Base-by-base conservation (phyloP, 192 early-diverging fungal species). In the Diversispora epigaea region DNA sequence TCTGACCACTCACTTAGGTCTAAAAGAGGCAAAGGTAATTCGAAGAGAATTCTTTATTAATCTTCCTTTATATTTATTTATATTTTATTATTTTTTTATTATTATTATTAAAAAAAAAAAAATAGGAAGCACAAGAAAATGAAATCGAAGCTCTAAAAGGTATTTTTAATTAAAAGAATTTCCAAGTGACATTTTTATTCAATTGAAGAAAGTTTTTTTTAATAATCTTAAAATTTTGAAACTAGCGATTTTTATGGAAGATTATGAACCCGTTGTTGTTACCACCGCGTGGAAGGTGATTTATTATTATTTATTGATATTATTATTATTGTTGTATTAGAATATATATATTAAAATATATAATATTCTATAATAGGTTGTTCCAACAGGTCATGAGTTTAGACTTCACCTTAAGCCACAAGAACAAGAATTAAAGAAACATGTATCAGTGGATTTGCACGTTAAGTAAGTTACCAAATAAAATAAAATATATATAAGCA, bases 91-190 rank as follows among this genome's bases (percentile, higher is more conserved):
- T 54, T 1, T 17, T 14, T 11, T 4, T 17, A 7, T 54, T 54
- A 50, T 54, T 54, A 11, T 17, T 4, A 15, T 10, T 11, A n/a
- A n/a, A n/a, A n/a, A n/a, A n/a, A 32, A 32, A 32, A 32, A 32
- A 60, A 32, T 64, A 69, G 67, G 85, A 89, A 76, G 76, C 89
- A 41, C 92, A 93, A 81, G 76, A 86, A 54, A 88, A 91, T 78
- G 92, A 93, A 81, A 79, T 93, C 39, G 89, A 88, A 67, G 91
- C 89, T 43, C 79, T 93, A 14, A 77, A 81, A 78, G 89, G 87
- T 49, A 87, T 11, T 47, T 14, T n/a, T 39, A 81, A 43, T 41
- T 11, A 10, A 57, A 56, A 83, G 84, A 84, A 40, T 78, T 85
- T 62, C 4, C 22, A 21, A 46, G 39, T 12, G 5, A 19, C 6